phyloP scores from a whole-genome alignment of 768 basidiomycete species.

The Panaeolus cyanescens region DNA sequence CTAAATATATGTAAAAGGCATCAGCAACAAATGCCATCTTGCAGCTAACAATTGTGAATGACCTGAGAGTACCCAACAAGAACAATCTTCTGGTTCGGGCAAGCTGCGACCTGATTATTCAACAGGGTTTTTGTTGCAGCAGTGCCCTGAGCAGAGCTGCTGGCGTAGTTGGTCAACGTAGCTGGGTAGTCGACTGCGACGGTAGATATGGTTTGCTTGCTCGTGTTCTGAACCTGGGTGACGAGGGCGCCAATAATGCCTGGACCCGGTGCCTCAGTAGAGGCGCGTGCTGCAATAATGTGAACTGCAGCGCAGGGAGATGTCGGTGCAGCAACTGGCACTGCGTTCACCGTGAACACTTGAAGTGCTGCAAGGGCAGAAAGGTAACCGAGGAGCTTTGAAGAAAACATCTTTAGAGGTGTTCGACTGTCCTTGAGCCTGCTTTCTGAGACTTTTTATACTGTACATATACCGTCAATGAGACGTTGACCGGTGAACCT shows the following conservation, averaged over 20 bases:
- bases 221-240: constrained; percentile 22
- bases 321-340: constrained; percentile 20
- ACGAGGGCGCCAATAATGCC: constrained; percentile 28
- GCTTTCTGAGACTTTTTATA: neutral
- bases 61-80: constrained; percentile 31
- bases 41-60: neutral
- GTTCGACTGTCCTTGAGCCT: neutral
- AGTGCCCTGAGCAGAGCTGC: constrained; percentile 28
- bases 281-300: constrained; percentile 28
- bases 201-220: constrained; percentile 27
- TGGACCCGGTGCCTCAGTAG: constrained; percentile 25
- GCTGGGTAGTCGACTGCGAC: constrained; percentile 29
- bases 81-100: constrained; percentile 31
- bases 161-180: constrained; percentile 26
- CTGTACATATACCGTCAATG: neutral
- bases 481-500: neutral
- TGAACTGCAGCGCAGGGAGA: constrained; percentile 27
- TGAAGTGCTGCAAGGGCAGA: constrained; percentile 6
- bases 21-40: neutral
- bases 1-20: constrained; percentile 5
- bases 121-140: constrained; percentile 24
- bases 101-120: constrained; percentile 23
- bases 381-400: constrained; percentile 6
- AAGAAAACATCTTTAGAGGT: constrained; percentile 7
- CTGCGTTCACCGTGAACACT: constrained; percentile 8